A percentile compares a stretch with the other conserved stretches of the same genome.
phyloP scores from a whole-genome alignment of 78 protist genomes.

The Dictyostelium brefeldianum region DNA sequence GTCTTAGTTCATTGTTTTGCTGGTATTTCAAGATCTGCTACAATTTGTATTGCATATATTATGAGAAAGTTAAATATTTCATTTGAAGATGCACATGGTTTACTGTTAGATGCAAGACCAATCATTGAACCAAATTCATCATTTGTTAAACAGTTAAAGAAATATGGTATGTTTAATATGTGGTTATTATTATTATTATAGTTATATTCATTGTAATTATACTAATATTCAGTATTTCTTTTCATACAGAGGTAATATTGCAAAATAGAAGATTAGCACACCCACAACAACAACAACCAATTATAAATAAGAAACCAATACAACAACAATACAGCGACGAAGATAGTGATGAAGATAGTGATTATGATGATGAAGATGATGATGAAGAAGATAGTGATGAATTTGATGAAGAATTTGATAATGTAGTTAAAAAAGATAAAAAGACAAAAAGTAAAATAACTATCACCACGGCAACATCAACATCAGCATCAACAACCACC shows the following conservation, averaged over 20 bases:
- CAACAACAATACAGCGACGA: neutral
- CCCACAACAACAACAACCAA: neutral
- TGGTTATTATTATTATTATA: neutral
- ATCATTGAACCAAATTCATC: conserved; percentile 79
- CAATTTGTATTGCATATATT: conserved; percentile 75
- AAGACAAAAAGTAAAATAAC: neutral
- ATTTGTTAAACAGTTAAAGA: conserved; percentile 75
- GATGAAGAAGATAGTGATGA: neutral
- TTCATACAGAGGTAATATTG: neutral
- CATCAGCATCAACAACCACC: conserved; percentile 7
- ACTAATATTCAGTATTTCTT: neutral
- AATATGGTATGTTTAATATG: neutral
- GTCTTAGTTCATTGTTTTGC: conserved; percentile 86
- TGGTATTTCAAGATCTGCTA: conserved; percentile 84
- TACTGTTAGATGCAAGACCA: conserved; percentile 63
- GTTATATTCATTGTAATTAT: neutral
- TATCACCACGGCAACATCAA: neutral
- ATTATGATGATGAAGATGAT: conserved; percentile 10
- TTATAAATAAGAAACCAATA: neutral
- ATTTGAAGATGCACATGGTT: conserved; percentile 67
- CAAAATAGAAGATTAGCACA: neutral
- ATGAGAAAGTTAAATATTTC: conserved; percentile 59
- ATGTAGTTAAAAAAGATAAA: conserved; percentile 1
- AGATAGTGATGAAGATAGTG: neutral
- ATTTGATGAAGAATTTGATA: neutral